Conservation (phyloP, 345 rosid genomes). For the Brassica nigra region DNA sequence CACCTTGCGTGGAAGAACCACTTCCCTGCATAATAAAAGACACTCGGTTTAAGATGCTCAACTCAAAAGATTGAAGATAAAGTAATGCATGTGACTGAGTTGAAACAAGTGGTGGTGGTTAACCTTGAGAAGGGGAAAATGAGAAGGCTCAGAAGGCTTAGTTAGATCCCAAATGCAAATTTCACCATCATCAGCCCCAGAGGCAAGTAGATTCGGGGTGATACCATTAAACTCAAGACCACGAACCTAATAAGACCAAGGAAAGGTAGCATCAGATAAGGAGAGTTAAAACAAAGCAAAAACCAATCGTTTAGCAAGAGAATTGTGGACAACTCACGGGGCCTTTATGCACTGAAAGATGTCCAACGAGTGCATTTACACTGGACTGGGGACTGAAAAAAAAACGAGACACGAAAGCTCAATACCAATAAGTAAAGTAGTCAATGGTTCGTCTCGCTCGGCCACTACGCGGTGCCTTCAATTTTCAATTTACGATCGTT, state of each 20-base stretch:
- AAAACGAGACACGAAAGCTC: conserved; percentile 2
- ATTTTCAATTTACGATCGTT: neutral
- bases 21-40: conserved; percentile 65
- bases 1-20: conserved; percentile 94
- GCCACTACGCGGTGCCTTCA: neutral
- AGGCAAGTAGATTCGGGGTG: conserved; percentile 84
- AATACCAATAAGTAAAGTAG: neutral
- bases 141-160: conserved; percentile 77
- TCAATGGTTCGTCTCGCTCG: neutral
- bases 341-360: conserved; percentile 83
- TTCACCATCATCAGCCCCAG: conserved; percentile 99
- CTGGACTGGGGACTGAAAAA: conserved; percentile 60
- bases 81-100: neutral
- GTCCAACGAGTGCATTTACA: conserved; percentile 68
- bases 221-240: conserved; percentile 91
- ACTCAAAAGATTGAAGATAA: neutral
- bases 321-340: conserved; percentile 65
- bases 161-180: conserved; percentile 94
- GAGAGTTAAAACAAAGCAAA: neutral
- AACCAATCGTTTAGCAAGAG: neutral
- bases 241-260: conserved; percentile 62
- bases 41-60: conserved; percentile 5
- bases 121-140: conserved; percentile 86
- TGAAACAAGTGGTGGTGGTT: conserved; percentile 10
- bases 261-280: neutral